phyloP scores from a whole-genome alignment of 768 basidiomycete species.

The Russula emetica region DNA sequence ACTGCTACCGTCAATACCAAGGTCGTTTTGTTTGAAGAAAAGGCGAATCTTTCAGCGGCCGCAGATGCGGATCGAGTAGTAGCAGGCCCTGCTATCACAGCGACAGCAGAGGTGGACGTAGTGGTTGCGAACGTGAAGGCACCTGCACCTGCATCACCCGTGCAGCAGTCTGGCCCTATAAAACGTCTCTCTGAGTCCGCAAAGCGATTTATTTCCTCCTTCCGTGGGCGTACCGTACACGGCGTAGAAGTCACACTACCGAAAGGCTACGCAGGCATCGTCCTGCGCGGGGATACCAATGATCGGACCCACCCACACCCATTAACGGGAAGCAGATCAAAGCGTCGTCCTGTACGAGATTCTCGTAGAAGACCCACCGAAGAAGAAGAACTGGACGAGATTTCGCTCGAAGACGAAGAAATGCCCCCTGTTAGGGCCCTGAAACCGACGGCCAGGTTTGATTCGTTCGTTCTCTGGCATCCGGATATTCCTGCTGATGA shows the following conservation, averaged over 20 bases:
- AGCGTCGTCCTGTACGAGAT: conserved; percentile 28
- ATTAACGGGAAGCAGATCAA: conserved; percentile 31
- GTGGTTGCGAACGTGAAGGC: background rate
- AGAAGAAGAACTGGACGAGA: conserved; percentile 31
- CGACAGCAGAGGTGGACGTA: background rate
- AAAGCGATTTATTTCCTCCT: conserved; percentile 55
- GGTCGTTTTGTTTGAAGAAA: background rate
- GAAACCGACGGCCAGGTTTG: conserved; percentile 51
- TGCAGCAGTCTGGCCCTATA: background rate
- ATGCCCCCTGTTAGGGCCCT: conserved; percentile 37
- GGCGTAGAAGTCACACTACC: conserved; percentile 61
- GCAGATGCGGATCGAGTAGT: background rate
- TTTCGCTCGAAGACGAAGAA: conserved; percentile 29
- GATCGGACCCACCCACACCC: conserved; percentile 9
- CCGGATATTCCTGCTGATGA: conserved; percentile 68
- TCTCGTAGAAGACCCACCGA: conserved; percentile 33
- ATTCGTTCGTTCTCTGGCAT: conserved; percentile 70
- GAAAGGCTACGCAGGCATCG: conserved; percentile 60
- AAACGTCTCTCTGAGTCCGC: conserved; percentile 18
- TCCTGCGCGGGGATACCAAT: conserved; percentile 43
- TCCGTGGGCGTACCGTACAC: conserved; percentile 71
- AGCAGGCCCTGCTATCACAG: background rate
- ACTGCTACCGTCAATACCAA: background rate
- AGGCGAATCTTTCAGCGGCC: background rate
- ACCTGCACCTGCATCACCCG: background rate